These are phyloP conservation scores for Trichoderma parareesei DNA, from an alignment of 495 filamentous ascomycete species.

Conservation along the genomic window DNA sequence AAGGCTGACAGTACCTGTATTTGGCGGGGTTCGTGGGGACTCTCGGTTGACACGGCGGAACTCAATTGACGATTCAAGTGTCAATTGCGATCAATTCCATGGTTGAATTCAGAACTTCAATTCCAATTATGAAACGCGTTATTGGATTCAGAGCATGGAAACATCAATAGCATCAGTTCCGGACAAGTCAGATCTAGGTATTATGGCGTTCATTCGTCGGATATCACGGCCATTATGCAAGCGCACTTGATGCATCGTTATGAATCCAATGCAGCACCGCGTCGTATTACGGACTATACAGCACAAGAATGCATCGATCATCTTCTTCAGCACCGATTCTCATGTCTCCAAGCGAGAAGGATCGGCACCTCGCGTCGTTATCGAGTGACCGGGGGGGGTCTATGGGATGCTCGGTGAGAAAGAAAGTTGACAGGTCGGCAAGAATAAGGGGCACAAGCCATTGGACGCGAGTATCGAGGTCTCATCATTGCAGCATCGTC, in stretches of 20 bases:
- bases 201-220: too few relatives aligned
- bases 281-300: conserved; percentile 31
- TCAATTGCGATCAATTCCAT: too few relatives aligned
- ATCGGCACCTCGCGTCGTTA: conserved; percentile 18
- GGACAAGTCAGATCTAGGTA: too few relatives aligned
- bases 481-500: too few relatives aligned
- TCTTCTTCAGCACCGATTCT: conserved; percentile 47
- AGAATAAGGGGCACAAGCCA: too few relatives aligned
- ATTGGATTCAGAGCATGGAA: too few relatives aligned
- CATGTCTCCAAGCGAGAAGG: conserved; percentile 9
- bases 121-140: too few relatives aligned
- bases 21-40: conserved; percentile 9
- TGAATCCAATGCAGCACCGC: background rate
- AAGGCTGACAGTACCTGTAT: background rate
- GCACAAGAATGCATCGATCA: conserved; percentile 51
- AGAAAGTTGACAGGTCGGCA: conserved; percentile 31
- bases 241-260: background rate
- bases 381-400: conserved; percentile 28
- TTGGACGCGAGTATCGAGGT: too few relatives aligned
- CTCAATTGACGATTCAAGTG: too few relatives aligned
- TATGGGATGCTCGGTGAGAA: conserved; percentile 64
- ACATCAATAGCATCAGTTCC: too few relatives aligned
- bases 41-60: background rate
- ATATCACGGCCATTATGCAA: too few relatives aligned
- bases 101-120: too few relatives aligned